Base-by-base conservation (phyloP, 768 basidiomycete genomes). In the Naganishia randhawae region DNA sequence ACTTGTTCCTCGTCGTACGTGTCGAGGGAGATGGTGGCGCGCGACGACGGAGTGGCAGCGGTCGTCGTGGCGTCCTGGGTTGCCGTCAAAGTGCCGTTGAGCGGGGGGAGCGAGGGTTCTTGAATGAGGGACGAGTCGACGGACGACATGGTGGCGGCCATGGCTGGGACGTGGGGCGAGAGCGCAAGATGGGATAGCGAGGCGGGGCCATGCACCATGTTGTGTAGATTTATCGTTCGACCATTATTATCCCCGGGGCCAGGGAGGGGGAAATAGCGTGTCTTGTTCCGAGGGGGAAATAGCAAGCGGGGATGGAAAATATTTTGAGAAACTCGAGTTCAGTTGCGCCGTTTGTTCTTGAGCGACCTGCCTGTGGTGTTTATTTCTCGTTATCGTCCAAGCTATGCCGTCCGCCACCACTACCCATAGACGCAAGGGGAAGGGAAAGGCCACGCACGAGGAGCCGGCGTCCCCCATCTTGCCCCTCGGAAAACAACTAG, bases 401-500 rank as follows among this genome's bases (percentile, higher is more conserved):
- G 48, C 27, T 29, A 64, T 64, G 63, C 35, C 63, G 3, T 39
- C 50, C 32, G 39, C 41, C 48, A 52, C 65, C 32, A 32, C 50
- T 22, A 53, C 13, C 33, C 57, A 39, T 14, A 35, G 35, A n/a
- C 14, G n/a, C 7, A 69, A 55, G 29, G 62, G 50, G 54, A 69
- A 69, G 68, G 33, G 50, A 22, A 63, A 63, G 39, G 68, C 61
- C 27, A 13, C 50, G 29, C 32, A 54, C 51, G 42, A 51, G 32
- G 39, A 33, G 4, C 50, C 68, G 25, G 35, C 37, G 37, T 39
- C 55, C 6, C 25, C 51, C 11, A 39, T 41, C 1, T 32, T 79
- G 67, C 92, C 93, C 0, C 81, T 96, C 33, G 93, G 87, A 67
- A 96, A 96, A 81, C 89, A 89, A 77, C 86, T 98, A 51, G 93